Evolutionary conservation across 2,329 filamentous ascomycete genomes (phyloP).

Genomic region (Apiospora pterosperma): DNA sequence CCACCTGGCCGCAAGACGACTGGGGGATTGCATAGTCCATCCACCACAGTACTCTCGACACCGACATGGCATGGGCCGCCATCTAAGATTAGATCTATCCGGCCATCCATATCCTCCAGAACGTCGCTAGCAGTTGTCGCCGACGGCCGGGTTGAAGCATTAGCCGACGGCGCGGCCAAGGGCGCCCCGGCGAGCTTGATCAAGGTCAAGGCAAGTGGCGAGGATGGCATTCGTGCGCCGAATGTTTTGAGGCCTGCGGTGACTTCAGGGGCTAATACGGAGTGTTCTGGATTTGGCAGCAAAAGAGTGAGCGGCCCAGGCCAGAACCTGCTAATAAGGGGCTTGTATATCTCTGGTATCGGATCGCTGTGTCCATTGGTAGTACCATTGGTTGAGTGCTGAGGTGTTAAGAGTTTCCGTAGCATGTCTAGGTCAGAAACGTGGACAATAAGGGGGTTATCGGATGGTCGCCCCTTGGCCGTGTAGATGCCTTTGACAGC

Average conservation of each 20-base stretch:
- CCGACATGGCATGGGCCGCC: constrained; percentile 84
- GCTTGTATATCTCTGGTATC: constrained; percentile 72
- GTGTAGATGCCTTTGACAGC: constrained; percentile 90
- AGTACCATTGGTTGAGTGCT: constrained; percentile 17
- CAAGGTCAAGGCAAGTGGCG: constrained; percentile 80
- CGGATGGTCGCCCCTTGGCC: constrained; percentile 84
- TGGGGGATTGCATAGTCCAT: constrained; percentile 79
- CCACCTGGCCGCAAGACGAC: constrained; percentile 84
- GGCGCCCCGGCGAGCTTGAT: constrained; percentile 76
- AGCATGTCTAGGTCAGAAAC: constrained; percentile 79
- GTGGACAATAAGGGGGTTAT: constrained; percentile 95
- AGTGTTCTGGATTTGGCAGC: constrained; percentile 68
- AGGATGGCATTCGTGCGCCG: constrained; percentile 84
- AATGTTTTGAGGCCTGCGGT: constrained; percentile 84
- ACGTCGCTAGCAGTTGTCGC: constrained; percentile 91
- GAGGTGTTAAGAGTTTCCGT: constrained; percentile 51
- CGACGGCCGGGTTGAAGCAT: constrained; percentile 88
- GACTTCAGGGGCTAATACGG: constrained; percentile 81
- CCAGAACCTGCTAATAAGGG: constrained; percentile 84
- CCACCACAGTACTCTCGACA: constrained; percentile 95
- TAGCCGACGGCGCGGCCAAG: constrained; percentile 88
- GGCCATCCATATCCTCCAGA: constrained; percentile 74
- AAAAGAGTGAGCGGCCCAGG: constrained; percentile 91
- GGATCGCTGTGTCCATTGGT: constrained; percentile 28
- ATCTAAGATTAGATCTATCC: constrained; percentile 84